Evolutionary conservation across 2,329 filamentous ascomycete species (phyloP), one percentile per base, ranked within the genome.

Genomic region (Colletotrichum filicis): DNA sequence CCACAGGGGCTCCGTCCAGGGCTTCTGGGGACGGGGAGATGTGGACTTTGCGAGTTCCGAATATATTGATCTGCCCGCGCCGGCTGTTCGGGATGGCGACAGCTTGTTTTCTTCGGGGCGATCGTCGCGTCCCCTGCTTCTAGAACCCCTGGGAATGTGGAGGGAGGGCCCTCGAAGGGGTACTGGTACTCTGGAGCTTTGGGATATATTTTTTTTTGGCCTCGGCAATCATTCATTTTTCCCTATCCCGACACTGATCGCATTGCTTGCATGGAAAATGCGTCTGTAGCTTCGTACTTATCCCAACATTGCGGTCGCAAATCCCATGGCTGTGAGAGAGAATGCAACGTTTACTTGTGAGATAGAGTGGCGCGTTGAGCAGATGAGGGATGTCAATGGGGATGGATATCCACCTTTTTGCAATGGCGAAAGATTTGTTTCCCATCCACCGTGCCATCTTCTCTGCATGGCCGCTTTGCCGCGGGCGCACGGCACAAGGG

Each of bases 1-100:
- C 12, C 32, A 35, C 32, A 12, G 37, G 16, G 37, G 37, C 37
- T 19, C 56, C 37, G 52, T 22, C 58, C 26, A n/a, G 58, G n/a
- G 42, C 4, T 49, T 16, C 61, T 42, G 57, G n/a, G 46, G n/a
- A 28, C 5, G 16, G 6, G 37, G 6, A 60, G 24, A 19, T 32
- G 57, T 30, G 57, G 42, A 11, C 19, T n/a, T 37, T n/a, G 35
- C 66, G 65, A 35, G 59, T 73, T 69, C 59, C 70, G 59, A 30
- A 55, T 70, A 70, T 16, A 70, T 49, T 73, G 58, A 70, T 70
- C 66, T 73, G 53, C 70, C 30, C 58, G 59, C 2, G 19, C 55
- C 28, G 59, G 59, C 59, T 55, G 55, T 64, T 65, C 66, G 70
- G 70, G 70, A 70, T 68, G 59, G 46, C 42, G 59, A 28, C 26